A percentile compares a stretch with the other conserved stretches of the same genome.
Conservation (phyloP, 2,329 filamentous ascomycete species). For the Aureobasidium zeae region DNA sequence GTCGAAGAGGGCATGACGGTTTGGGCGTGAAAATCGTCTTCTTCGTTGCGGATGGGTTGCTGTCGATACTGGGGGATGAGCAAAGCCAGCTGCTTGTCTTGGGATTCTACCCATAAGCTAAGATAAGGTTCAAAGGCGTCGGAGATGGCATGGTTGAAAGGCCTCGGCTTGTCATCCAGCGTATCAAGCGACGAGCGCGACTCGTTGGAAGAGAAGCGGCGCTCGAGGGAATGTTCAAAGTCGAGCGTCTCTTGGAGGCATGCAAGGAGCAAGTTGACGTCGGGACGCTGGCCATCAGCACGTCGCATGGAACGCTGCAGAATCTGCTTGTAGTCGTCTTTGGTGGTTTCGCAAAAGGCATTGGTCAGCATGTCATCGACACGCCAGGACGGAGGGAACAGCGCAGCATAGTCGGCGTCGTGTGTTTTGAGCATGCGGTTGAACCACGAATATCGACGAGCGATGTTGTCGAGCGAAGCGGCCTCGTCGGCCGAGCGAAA, state of each 20-base stretch:
- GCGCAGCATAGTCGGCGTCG: constrained; percentile 79
- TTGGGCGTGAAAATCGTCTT: constrained; percentile 87
- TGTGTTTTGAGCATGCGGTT: constrained; percentile 91
- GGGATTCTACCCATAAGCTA: constrained; percentile 92
- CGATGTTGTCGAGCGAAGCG: constrained; percentile 92
- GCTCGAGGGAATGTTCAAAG: constrained; percentile 87
- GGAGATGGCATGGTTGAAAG: constrained; percentile 84
- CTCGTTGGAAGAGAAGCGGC: constrained; percentile 59
- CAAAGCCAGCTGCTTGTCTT: constrained; percentile 74
- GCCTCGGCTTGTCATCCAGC: constrained; percentile 65
- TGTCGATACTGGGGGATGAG: constrained; percentile 83
- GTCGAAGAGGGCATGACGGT: constrained; percentile 89
- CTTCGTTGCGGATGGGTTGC: constrained; percentile 67
- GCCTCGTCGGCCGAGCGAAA: constrained; percentile 96
- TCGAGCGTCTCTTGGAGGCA: constrained; percentile 94
- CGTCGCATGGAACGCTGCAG: constrained; percentile 78
- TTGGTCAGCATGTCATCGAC: constrained; percentile 85
- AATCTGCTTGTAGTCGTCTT: constrained; percentile 91
- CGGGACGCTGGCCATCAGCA: constrained; percentile 66
- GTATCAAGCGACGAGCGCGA: constrained; percentile 82
- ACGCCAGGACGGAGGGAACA: constrained; percentile 82
- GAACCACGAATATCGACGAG: constrained; percentile 91
- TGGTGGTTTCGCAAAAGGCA: constrained; percentile 88
- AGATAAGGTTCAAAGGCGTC: constrained; percentile 96
- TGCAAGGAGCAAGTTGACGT: constrained; percentile 79